A percentile compares a stretch with the other conserved stretches of the same genome.
Evolutionary conservation across 2,329 filamentous ascomycete species (phyloP).

Genomic region (Alternaria hordeiaustralica): DNA sequence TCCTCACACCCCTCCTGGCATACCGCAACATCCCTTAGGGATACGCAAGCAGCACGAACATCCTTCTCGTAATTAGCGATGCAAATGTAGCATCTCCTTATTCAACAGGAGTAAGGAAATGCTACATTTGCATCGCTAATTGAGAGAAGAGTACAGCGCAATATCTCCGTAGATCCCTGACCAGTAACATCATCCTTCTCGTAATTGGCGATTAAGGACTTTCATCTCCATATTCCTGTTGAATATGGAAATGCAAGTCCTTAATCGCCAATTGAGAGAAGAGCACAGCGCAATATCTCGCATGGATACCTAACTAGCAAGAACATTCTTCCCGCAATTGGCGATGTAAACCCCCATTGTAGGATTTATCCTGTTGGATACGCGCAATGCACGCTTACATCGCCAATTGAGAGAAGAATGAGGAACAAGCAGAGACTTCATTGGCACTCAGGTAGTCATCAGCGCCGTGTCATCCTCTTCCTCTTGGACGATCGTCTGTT

Average conservation of each 20-base stretch:
- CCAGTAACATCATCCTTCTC: neutral
- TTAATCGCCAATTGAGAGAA: neutral
- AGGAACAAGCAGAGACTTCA: neutral
- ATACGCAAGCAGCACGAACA: neutral
- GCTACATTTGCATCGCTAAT: neutral
- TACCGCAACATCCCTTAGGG: neutral
- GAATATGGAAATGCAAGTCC: no score
- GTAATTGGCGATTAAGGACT: neutral
- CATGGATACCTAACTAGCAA: neutral
- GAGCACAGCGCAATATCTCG: no score
- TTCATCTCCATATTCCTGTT: no score
- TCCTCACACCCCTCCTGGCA: neutral
- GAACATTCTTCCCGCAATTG: neutral
- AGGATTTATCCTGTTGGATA: neutral
- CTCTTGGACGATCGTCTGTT: neutral
- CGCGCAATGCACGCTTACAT: neutral
- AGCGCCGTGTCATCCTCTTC: neutral
- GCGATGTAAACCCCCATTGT: neutral
- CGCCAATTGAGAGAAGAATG: neutral
- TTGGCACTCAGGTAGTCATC: neutral
- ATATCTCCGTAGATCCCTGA: neutral
- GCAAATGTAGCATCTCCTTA: neutral
- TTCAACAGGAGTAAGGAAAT: neutral
- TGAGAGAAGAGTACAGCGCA: neutral
- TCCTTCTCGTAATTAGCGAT: neutral